Evolutionary conservation across 352 stramenopile genomes (phyloP).

Genomic region (Globisporangium echinulatum): DNA sequence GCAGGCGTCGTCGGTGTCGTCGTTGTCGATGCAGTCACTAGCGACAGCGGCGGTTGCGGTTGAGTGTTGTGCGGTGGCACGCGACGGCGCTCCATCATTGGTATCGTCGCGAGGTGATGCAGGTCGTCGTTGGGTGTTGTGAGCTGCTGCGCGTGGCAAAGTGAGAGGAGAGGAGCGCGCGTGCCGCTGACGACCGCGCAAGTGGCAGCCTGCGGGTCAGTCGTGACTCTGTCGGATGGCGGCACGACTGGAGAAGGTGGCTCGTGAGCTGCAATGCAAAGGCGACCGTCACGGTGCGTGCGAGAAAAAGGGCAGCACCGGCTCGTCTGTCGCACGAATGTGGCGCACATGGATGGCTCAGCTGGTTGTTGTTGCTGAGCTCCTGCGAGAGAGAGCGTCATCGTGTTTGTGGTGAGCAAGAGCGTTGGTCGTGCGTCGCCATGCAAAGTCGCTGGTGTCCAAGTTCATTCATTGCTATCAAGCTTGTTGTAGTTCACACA

Average conservation of each 20-base stretch:
- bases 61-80: constrained; percentile 1
- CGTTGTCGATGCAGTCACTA: neutral
- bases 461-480: neutral
- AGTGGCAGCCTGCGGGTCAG: neutral
- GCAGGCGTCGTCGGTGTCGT: constrained; percentile 1
- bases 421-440: neutral
- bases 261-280: neutral
- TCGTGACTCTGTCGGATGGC: neutral
- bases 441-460: neutral
- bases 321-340: neutral
- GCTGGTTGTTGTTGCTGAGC: neutral
- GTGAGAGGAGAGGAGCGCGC: constrained; percentile 1
- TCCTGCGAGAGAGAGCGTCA: neutral
- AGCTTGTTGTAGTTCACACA: neutral
- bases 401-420: neutral
- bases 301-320: neutral
- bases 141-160: constrained; percentile 3
- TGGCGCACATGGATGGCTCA: neutral
- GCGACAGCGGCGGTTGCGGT: too few species aligned
- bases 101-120: neutral
- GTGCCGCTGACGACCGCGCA: neutral
- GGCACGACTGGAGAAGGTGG: constrained; percentile 1
- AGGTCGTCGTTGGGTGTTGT: too few species aligned
- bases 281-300: neutral
- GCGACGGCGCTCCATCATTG: constrained; percentile 7